phyloP scores from a whole-genome alignment of 148 eudicot species.

The Nyssa sinensis region DNA sequence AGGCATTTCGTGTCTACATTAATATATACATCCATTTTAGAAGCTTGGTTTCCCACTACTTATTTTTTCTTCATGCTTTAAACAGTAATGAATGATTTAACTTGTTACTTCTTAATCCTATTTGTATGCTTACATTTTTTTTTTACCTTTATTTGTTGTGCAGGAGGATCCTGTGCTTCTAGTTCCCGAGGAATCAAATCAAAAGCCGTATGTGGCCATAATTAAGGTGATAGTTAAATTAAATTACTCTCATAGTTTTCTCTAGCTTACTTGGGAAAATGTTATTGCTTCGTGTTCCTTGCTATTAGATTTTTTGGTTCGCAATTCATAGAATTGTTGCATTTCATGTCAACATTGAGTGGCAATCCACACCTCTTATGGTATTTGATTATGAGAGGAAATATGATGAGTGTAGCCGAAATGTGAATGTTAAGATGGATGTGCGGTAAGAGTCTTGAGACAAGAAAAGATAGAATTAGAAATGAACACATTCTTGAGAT shows the following conservation, averaged over 20 bases:
- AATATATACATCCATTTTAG: too few relatives aligned
- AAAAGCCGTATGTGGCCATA: slow-evolving; percentile 96
- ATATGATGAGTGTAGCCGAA: background rate
- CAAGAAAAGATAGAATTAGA: too few relatives aligned
- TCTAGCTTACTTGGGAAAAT: background rate
- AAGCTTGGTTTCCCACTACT: too few relatives aligned
- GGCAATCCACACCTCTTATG: background rate
- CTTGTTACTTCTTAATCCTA: background rate
- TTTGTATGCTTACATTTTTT: slow-evolving; percentile 27
- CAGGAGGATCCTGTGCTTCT: slow-evolving; percentile 98
- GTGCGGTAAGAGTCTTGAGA: too few relatives aligned
- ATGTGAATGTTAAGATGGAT: background rate
- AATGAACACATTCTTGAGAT: too few relatives aligned
- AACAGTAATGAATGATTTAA: too few relatives aligned
- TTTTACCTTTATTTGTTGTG: slow-evolving; percentile 15
- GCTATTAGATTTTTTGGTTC: background rate
- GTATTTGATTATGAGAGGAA: too few relatives aligned
- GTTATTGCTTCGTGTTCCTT: background rate
- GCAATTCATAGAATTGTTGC: background rate
- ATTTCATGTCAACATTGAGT: background rate
- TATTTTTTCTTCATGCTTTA: too few relatives aligned
- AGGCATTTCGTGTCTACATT: too few relatives aligned
- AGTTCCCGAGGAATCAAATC: slow-evolving; percentile 68
- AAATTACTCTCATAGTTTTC: background rate
- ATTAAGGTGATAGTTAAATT: slow-evolving; percentile 61